Base-by-base conservation (phyloP, 1,284 basidiomycete species). In the Cutaneotrichosporon sp. region DNA sequence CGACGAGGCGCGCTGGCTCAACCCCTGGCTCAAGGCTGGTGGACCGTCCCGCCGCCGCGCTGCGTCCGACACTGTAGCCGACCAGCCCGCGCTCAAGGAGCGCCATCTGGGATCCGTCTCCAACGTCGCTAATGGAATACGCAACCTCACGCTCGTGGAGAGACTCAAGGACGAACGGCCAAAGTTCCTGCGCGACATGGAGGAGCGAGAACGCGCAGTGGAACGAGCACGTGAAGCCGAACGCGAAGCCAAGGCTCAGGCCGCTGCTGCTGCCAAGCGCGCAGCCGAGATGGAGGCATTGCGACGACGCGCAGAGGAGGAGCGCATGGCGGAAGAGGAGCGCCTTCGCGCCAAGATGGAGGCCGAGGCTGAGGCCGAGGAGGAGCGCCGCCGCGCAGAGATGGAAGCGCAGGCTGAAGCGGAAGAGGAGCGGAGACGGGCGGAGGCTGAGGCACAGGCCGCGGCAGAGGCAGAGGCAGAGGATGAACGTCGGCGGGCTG, bases 401-500 rank as follows among this genome's bases (percentile, higher is more conserved):
- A 32, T 39, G 17, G 38, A 32, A 7, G 43, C 27, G 20, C 20
- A 45, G 31, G 43, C 43, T 4, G 20, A 19, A 29, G 68, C 68
- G 45, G 61, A 65, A 39, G 63, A 66, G 32, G 62, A 60, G 12
- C 42, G 38, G 5, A 11, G 38, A 14, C 38, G 67, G 24, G 66
- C 68, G 51, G 69, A 71, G 39, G 67, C 64, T 9, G 67, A 70
- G 48, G 63, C 63, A 1, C 50, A 54, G 32, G 66, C 60, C 17
- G 53, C 54, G 24, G 66, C 68, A 49, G 69, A 71, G 39, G 67
- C 64, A 9, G 67, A 70, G 31, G 68, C 68, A 43, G 61, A 65
- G 42, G 63, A 65, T 27, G 62, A 60, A 11, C 44, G 38, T 4
- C 22, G 38, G 24, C 38, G 67, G 9, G 65, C 63, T 25, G 64